Percentiles rank a stretch among this genome's conserved stretches.
These are phyloP conservation scores for Chaetoscypha palmicola DNA, from an alignment of 2,329 filamentous ascomycete species.

Conservation along the genomic window DNA sequence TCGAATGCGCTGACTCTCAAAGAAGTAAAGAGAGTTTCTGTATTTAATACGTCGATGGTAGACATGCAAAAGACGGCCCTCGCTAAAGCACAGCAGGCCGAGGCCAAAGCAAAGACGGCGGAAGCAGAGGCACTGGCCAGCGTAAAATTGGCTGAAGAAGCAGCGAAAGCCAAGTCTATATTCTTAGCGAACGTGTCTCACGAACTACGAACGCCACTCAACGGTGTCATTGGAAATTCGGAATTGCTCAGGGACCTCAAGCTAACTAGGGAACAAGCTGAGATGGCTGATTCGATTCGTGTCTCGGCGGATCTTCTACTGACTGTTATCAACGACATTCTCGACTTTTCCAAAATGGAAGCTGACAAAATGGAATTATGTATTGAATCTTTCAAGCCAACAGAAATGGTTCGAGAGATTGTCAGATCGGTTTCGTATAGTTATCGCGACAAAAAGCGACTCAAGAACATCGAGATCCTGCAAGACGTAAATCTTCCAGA, in stretches of 20 bases:
- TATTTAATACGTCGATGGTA: conserved; percentile 72
- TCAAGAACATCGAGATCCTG: conserved; percentile 55
- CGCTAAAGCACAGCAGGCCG: conserved; percentile 63
- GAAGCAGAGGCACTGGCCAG: conserved; percentile 72
- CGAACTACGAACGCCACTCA: conserved; percentile 74
- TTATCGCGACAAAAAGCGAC: conserved; percentile 55
- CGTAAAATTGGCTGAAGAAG: conserved; percentile 75
- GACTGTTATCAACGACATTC: conserved; percentile 91
- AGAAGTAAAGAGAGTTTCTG: conserved; percentile 68
- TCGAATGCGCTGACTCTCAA: conserved; percentile 62
- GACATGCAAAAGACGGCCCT: conserved; percentile 68
- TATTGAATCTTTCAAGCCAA: conserved; percentile 59
- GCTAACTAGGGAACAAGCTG: conserved; percentile 68
- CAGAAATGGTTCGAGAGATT: conserved; percentile 59
- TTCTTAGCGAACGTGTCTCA: conserved; percentile 77
- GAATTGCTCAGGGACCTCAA: conserved; percentile 73
- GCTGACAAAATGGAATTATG: conserved; percentile 81
- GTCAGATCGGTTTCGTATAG: conserved; percentile 60
- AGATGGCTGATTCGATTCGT: conserved; percentile 82
- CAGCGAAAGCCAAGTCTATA: conserved; percentile 74
- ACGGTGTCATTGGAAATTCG: conserved; percentile 83
- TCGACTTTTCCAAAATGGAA: conserved; percentile 93
- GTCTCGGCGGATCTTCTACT: conserved; percentile 80
- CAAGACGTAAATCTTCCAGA: conserved; percentile 63
- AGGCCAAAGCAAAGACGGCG: conserved; percentile 69